Percentiles rank a stretch among this genome's conserved stretches.
phyloP scores from a whole-genome alignment of 495 filamentous ascomycete species.

The Rhypophila decipiens region DNA sequence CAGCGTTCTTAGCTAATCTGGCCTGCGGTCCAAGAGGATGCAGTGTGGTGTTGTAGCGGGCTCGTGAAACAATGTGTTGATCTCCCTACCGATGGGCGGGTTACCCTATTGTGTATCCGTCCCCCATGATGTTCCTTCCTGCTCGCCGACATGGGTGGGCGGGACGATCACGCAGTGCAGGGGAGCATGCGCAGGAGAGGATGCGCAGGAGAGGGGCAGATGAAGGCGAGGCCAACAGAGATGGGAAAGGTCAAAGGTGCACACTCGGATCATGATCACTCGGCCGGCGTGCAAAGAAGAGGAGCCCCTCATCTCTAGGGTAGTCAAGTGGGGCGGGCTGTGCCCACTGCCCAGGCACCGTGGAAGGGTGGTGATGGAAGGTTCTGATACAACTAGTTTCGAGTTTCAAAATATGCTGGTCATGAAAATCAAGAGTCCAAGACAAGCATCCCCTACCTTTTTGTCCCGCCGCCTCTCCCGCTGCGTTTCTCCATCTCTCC shows the following conservation, averaged over 20 bases:
- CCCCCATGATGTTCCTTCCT: background rate
- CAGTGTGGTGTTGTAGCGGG: too few species aligned
- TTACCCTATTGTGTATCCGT: too few species aligned
- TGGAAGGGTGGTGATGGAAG: background rate
- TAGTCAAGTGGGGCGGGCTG: background rate
- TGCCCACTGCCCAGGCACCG: too few species aligned
- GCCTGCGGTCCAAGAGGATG: too few species aligned
- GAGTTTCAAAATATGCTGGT: slow-evolving; percentile 9
- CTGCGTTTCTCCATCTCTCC: background rate
- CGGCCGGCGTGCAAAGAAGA: background rate
- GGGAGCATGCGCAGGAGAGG: too few species aligned
- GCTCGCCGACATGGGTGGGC: background rate
- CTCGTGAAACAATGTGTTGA: too few species aligned
- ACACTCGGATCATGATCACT: background rate
- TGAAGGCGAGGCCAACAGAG: background rate
- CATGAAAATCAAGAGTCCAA: slow-evolving; percentile 1
- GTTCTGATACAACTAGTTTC: slow-evolving; percentile 6
- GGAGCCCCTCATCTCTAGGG: background rate
- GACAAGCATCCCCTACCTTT: slow-evolving; percentile 2
- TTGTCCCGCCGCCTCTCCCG: background rate
- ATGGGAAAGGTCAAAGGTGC: too few species aligned
- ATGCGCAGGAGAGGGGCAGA: slow-evolving; percentile 3
- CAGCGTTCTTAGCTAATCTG: too few species aligned
- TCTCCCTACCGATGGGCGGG: too few species aligned
- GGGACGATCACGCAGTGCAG: slow-evolving; percentile 1